phyloP scores from a whole-genome alignment of 1,139 yeast species.

The Candida labiduridarum region DNA sequence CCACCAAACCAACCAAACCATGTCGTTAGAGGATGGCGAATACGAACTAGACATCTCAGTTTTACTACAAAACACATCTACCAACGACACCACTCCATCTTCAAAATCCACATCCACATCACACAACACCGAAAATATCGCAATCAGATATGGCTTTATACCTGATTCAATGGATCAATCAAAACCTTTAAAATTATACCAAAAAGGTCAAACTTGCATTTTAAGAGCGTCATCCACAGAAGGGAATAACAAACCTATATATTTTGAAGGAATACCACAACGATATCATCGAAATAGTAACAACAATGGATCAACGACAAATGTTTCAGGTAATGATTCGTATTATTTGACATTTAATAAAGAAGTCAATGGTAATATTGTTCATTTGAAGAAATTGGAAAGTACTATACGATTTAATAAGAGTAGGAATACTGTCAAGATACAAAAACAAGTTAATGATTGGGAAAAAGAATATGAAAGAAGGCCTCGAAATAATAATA shows the following conservation, averaged over 20 bases:
- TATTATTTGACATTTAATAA: slow-evolving; percentile 29
- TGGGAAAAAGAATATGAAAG: slow-evolving; percentile 18
- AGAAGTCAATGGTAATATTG: slow-evolving; percentile 16
- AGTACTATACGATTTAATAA: slow-evolving; percentile 41
- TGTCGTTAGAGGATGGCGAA: slow-evolving; percentile 43
- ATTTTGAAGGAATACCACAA: slow-evolving; percentile 45
- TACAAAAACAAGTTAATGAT: slow-evolving; percentile 17
- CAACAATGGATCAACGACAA: neutral
- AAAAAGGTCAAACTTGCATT: slow-evolving; percentile 36
- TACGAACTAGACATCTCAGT: slow-evolving; percentile 44
- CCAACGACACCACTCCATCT: slow-evolving; percentile 2
- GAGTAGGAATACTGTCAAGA: slow-evolving; percentile 34
- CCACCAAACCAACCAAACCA: neutral
- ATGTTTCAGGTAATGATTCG: slow-evolving; percentile 24
- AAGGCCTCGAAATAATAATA: neutral
- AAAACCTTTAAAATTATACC: slow-evolving; percentile 37
- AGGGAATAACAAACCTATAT: slow-evolving; percentile 24
- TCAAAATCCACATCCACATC: slow-evolving; percentile 3
- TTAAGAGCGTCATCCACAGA: slow-evolving; percentile 33
- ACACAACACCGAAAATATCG: slow-evolving; percentile 27
- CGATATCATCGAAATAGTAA: slow-evolving; percentile 20
- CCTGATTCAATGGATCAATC: slow-evolving; percentile 47
- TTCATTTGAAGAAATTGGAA: slow-evolving; percentile 28
- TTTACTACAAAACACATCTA: slow-evolving; percentile 20
- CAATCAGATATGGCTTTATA: slow-evolving; percentile 46